A percentile compares a stretch with the other conserved stretches of the same genome.
phyloP scores from a whole-genome alignment of 441 rosid genomes.

The Syzygium malaccense region DNA sequence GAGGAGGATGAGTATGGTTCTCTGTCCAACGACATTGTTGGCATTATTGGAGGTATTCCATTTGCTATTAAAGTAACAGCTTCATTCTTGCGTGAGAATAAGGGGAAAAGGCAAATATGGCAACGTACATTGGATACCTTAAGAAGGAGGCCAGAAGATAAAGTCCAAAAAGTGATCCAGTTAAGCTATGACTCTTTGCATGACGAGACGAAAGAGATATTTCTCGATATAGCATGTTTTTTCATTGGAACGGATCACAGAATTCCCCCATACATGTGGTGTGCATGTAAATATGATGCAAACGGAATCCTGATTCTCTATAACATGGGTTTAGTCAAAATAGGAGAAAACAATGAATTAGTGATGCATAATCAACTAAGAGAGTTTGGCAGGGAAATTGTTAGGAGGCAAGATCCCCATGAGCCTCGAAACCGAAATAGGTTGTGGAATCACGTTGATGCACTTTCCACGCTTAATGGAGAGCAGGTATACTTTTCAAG shows the following conservation, averaged over 20 bases:
- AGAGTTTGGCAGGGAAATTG: not conserved
- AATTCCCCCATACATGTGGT: not conserved
- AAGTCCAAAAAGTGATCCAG: not conserved
- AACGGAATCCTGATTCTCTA: accelerated
- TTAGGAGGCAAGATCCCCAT: not conserved
- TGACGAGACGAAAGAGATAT: not conserved
- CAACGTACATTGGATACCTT: not conserved
- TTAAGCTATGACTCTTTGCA: not conserved
- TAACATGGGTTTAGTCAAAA: not conserved
- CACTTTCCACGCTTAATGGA: not conserved
- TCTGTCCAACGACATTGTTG: not conserved
- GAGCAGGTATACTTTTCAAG: not conserved
- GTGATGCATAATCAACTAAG: not conserved
- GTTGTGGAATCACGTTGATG: not conserved
- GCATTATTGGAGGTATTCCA: not conserved
- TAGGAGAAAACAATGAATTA: not conserved
- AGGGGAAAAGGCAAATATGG: not conserved
- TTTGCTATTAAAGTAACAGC: not conserved
- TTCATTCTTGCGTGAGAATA: not conserved
- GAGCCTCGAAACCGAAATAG: not conserved
- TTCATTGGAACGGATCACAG: not conserved
- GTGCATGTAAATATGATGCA: not conserved
- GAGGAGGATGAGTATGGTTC: not conserved
- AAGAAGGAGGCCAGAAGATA: not conserved
- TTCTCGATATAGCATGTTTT: not conserved